Base-by-base conservation (phyloP, 163 green algal genomes). In the Chlamydomonas reinhardtii region DNA sequence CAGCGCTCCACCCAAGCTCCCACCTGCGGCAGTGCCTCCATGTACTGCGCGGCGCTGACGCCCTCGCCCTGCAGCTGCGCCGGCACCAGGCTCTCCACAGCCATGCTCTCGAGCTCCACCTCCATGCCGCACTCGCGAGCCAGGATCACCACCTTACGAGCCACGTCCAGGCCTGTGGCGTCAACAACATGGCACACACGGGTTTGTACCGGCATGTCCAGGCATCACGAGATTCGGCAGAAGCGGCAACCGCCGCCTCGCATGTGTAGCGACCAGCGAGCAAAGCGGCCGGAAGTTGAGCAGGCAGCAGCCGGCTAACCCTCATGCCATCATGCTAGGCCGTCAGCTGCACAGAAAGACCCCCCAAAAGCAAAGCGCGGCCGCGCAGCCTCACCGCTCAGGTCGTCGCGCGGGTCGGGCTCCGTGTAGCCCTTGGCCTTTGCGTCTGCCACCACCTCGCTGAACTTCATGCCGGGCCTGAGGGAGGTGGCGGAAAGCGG, bases 401-500 rank as follows among this genome's bases (percentile, higher is more conserved):
- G 91, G 89, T 99, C 97, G 39, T 99, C 97, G 59, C 97, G 82
- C 3, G 97, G 97, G 87, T 99, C 97, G 0, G 97, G 97, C 86
- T 99, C 97, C 1, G 97, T 99, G 93, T 96, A 99, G 56, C 97
- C 97, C 25, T 95, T 94, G 43, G 94, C 95, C 74, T 95, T 78
- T 68, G 82, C 92, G 52, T 91, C 83, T 39, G 70, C 73, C 72
- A 97, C 93, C 52, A 96, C 92, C 16, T 93, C 73, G 17, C 84
- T 93, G 75, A 97, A 96, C 2, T 59, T 66, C 62, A 88, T 88
- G 74, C 85, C 62, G 64, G 68, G 39, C 80, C 87, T 84, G 64
- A 5, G 39, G 39, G 34, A 20, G 27, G 48, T 14, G 19, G 48
- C 14, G 48, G 11, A 14, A 56, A 17, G 48, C 11, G 11, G 14